Evolutionary conservation across 2,329 filamentous ascomycete genomes (phyloP), one percentile per base, ranked within the genome.

Genomic region (Parasarocladium wereldwijsianum): DNA sequence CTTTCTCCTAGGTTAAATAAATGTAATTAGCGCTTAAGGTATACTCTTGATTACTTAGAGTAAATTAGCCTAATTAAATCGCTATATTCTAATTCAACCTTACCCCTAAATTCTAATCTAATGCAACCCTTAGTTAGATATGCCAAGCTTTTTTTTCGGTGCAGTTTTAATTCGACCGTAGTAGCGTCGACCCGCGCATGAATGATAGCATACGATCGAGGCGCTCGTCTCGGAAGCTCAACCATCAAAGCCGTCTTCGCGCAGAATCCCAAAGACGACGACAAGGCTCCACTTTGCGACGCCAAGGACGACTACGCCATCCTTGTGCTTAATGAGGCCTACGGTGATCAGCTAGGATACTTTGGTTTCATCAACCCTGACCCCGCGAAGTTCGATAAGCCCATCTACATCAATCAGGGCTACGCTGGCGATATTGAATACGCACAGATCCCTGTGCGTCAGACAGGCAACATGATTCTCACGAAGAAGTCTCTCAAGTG

Each of bases 271-370:
- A n/a, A n/a, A n/a, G n/a, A n/a, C n/a, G n/a, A n/a, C n/a, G n/a
- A n/a, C n/a, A n/a, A n/a, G n/a, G n/a, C n/a, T n/a, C n/a, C n/a
- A n/a, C 15, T 31, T 12, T 44, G 42, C 30, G 36, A 31, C 11
- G 36, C 25, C 33, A 41, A 42, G 34, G 32, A 35, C 8, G 44
- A 47, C 39, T 46, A 43, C 43, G 40, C 43, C 23, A 40, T 47
- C 19, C 34, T 44, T 24, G 34, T 47, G 26, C 36, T 46, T 14
- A 34, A 39, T 27, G 23, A 38, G 8, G 41, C 42, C 26, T 36
- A 45, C 2, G 44, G 44, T 12, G 38, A 43, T 7, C 10, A 34
- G 11, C 35, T 34, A 10, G 44, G 44, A 16, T 43, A 35, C 30
- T 37, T 47, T n/a, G 43, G 43, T 13, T 36, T 39, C 25, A 35